Base-by-base conservation (phyloP, 1,139 yeast species). In the Eremothecium sinecaudum region DNA sequence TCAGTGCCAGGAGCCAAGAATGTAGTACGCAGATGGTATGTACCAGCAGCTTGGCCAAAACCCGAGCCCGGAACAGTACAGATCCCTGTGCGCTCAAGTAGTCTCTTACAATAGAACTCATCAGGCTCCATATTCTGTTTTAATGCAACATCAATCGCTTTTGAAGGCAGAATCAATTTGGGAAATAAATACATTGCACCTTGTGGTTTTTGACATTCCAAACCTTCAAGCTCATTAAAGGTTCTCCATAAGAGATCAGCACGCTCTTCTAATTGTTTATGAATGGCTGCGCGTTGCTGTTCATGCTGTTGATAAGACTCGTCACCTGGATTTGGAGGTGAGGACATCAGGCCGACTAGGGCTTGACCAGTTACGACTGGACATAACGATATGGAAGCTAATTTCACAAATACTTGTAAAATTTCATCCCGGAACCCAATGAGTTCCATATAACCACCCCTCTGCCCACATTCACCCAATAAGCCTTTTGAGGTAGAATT, bases 171-270 rank as follows among this genome's bases (percentile, higher is more conserved):
- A 30, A 71, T 58, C 45, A 90, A 66, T 43, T 66, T 69, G 24
- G 98, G 98, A 75, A 84, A 90, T 42, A 92, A 67, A 61, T 90
- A 90, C 98, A 90, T 90, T 28, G 98, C 97, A 46, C 98, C 98
- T 67, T 80, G 75, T 31, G 97, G 97, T 48, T 72, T 72, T 61
- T 83, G 84, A 59, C 96, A 86, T 17, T 70, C 59, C 34, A 90
- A 77, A 42, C 90, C 93, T 43, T 79, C 82, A 80, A 90, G 74
- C 28, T 69, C 56, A 36, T 64, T 55, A 61, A 92, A 90, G 1
- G 95, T 82, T 19, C 71, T 60, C 57, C 74, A 79, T 36, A 92
- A 66, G 27, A 65, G 61, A 12, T 61, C 53, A 10, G 97, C 78
- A 51, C 96, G 75, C 25, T 62, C 51, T 44, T 67, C 61, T 43